Conservation (phyloP, 371 early-diverging fungal genomes). For the Haplosporangium sp. region DNA sequence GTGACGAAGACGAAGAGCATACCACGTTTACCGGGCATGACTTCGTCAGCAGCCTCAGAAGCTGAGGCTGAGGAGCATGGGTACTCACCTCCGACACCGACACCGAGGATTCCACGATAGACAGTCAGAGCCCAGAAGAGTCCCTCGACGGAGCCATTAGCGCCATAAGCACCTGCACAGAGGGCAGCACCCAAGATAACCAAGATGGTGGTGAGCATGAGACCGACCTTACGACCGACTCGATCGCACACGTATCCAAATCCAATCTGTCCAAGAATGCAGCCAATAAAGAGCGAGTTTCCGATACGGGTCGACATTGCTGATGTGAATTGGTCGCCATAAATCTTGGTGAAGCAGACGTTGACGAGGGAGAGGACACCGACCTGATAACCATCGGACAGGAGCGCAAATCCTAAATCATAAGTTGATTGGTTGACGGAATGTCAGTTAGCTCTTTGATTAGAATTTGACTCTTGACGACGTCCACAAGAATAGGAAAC, state of each 20-base stretch:
- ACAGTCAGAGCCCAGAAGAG: constrained; percentile 72
- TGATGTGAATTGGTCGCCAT: constrained; percentile 43
- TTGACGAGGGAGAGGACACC: constrained; percentile 57
- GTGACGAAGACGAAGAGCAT: constrained; percentile 65
- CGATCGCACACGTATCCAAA: constrained; percentile 65
- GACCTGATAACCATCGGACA: constrained; percentile 58
- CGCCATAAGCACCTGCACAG: constrained; percentile 56
- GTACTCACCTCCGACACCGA: constrained; percentile 67
- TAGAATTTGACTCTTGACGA: too few species aligned
- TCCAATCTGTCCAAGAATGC: constrained; percentile 56
- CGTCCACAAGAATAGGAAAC: not conserved
- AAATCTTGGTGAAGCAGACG: constrained; percentile 50
- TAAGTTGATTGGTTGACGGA: too few species aligned
- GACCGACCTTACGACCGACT: constrained; percentile 63
- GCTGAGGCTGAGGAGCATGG: constrained; percentile 71
- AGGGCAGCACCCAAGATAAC: constrained; percentile 65
- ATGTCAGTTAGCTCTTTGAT: too few species aligned
- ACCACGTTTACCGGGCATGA: constrained; percentile 64
- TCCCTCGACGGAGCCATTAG: constrained; percentile 53
- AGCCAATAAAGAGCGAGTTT: constrained; percentile 57
- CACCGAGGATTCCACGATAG: constrained; percentile 67
- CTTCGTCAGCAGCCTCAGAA: constrained; percentile 70
- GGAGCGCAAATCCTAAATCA: constrained; percentile 47
- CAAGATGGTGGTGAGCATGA: constrained; percentile 61
- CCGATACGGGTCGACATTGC: constrained; percentile 54